phyloP scores from a whole-genome alignment of 345 rosid species.

The Moricandia moricandioides region DNA sequence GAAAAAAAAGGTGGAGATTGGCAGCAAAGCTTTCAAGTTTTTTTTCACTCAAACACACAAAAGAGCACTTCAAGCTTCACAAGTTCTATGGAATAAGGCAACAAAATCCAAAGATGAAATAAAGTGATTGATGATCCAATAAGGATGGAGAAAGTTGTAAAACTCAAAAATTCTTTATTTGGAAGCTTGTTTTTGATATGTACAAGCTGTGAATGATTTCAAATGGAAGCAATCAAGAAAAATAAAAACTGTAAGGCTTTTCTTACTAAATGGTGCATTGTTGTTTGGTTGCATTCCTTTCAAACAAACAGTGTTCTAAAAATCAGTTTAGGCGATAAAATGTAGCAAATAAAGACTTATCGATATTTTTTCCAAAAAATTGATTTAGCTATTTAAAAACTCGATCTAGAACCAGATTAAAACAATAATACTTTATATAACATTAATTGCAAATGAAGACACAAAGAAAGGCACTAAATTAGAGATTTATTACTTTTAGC shows the following conservation, averaged over 20 bases:
- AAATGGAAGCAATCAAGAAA: background rate
- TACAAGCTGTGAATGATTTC: background rate
- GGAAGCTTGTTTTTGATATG: background rate
- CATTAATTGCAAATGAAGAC: too few species aligned
- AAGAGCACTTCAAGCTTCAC: background rate
- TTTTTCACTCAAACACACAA: background rate
- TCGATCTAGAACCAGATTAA: too few species aligned
- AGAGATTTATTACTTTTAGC: conserved; percentile 7
- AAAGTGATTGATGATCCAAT: background rate
- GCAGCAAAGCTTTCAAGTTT: background rate
- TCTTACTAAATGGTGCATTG: background rate
- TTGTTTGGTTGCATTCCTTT: background rate
- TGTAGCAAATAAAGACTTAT: too few species aligned
- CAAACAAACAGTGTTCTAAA: too few species aligned
- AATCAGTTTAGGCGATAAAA: too few species aligned
- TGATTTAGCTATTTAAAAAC: too few species aligned
- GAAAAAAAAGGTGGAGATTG: too few species aligned
- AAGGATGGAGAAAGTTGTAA: background rate
- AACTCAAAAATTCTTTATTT: background rate
- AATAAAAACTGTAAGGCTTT: background rate
- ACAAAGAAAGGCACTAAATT: too few species aligned
- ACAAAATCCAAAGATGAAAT: background rate
- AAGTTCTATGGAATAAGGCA: background rate
- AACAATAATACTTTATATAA: too few species aligned
- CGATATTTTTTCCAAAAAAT: too few species aligned